Evolutionary conservation across 163 green algal genomes (phyloP).

Genomic region (Scenedesmus sp.): DNA sequence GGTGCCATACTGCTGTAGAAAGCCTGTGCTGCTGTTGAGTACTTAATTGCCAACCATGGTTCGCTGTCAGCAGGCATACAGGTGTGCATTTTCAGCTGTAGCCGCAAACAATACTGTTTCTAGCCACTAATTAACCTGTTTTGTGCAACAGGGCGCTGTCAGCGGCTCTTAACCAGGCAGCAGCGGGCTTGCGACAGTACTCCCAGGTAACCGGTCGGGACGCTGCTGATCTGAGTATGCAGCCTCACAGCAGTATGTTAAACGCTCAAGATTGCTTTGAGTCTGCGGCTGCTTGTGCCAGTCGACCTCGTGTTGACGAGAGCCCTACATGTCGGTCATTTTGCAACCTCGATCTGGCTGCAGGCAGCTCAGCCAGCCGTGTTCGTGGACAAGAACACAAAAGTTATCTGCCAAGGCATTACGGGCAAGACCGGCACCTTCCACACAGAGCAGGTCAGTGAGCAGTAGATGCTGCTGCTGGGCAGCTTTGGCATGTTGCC

Average conservation of each 20-base stretch:
- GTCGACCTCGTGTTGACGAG: not conserved
- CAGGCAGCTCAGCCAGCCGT: conserved; percentile 82
- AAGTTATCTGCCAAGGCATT: conserved; percentile 97
- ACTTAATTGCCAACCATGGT: not conserved
- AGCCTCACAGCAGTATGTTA: not conserved
- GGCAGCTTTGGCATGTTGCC: not conserved
- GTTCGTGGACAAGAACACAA: conserved; percentile 98
- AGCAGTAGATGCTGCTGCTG: not conserved
- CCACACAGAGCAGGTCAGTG: conserved; percentile 93
- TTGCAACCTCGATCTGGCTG: not conserved
- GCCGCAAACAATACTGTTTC: not conserved
- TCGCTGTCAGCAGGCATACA: conserved; percentile 11
- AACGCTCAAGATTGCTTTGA: not conserved
- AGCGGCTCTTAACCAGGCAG: conserved; percentile 8
- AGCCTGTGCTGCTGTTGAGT: not conserved
- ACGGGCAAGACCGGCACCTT: conserved; percentile 99
- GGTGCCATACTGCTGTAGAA: not conserved
- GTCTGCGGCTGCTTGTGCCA: not conserved
- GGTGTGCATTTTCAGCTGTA: not conserved
- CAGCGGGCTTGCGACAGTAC: not conserved
- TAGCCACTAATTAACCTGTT: not conserved
- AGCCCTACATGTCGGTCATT: not conserved
- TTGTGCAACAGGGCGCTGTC: not conserved
- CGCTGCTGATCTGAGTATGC: not conserved
- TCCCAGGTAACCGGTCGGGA: not conserved